phyloP scores from a whole-genome alignment of 139 green algal species.

The Haematococcus sp. region DNA sequence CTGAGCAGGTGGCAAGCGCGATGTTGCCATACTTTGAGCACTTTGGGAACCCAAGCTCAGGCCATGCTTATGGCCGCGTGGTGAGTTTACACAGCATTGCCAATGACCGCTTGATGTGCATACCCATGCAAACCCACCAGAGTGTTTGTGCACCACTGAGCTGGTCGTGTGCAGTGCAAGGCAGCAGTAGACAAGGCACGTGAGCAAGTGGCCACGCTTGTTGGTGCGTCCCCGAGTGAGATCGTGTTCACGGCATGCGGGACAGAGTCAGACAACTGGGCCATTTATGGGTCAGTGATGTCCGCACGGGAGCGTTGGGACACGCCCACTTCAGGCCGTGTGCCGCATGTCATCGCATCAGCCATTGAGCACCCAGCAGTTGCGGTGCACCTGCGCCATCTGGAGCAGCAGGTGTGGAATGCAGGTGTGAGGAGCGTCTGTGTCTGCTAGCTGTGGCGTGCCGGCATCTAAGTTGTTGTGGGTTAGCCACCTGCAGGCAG shows the following conservation, averaged over 20 bases:
- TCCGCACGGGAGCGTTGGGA: not conserved
- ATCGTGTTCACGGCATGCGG: conserved; percentile 57
- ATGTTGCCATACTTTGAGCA: not conserved
- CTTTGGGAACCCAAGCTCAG: conserved; percentile 22
- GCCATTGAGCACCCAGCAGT: conserved; percentile 80
- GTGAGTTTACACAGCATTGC: conserved; percentile 2
- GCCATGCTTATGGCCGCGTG: conserved; percentile 19
- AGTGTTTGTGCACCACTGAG: no score
- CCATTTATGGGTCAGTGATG: conserved; percentile 55
- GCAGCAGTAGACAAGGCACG: conserved; percentile 45
- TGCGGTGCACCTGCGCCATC: conserved; percentile 32
- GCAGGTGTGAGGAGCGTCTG: no score
- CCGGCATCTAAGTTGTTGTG: no score
- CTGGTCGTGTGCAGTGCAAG: conserved; percentile 34
- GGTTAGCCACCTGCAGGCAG: no score
- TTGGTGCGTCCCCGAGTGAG: conserved; percentile 24
- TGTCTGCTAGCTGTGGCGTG: no score
- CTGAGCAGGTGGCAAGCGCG: not conserved
- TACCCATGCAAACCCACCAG: no score
- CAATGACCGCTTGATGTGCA: not conserved
- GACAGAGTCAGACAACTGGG: conserved; percentile 60
- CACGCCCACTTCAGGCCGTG: not conserved
- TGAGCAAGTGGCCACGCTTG: conserved; percentile 41
- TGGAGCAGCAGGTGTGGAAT: conserved; percentile 12
- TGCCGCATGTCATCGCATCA: conserved; percentile 66